A percentile compares a stretch with the other conserved stretches of the same genome.
Evolutionary conservation across 2,329 filamentous ascomycete genomes (phyloP).

Genomic region (Aspergillus latus): DNA sequence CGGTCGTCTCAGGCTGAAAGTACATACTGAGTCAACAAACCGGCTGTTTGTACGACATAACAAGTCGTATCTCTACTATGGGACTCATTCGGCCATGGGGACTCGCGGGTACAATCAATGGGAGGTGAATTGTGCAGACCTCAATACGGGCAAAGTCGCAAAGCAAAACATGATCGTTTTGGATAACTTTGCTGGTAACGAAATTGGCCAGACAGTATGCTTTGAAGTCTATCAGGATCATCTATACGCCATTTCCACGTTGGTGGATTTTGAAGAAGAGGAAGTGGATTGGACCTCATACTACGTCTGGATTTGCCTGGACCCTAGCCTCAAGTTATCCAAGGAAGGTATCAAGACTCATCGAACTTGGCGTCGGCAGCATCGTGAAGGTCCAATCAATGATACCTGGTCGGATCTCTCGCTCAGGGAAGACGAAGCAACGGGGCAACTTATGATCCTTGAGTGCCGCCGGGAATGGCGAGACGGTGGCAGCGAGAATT

Average conservation of each 20-base stretch:
- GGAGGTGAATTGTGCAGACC: conserved; percentile 57
- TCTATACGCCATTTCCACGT: conserved; percentile 70
- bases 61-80: conserved; percentile 62
- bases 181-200: conserved; percentile 60
- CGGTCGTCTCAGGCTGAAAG: conserved; percentile 44
- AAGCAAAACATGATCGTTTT: conserved; percentile 52
- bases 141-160: conserved; percentile 45
- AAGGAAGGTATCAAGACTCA: conserved; percentile 44
- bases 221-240: conserved; percentile 67
- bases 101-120: conserved; percentile 61
- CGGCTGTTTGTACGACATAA: conserved; percentile 70
- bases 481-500: conserved; percentile 56
- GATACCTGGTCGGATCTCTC: conserved; percentile 70
- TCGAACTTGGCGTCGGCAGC: conserved; percentile 64
- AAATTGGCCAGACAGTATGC: conserved; percentile 66
- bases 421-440: conserved; percentile 60
- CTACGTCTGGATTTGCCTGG: conserved; percentile 67
- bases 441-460: conserved; percentile 59
- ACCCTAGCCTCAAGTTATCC: conserved; percentile 47
- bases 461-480: conserved; percentile 71
- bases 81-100: conserved; percentile 58
- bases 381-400: conserved; percentile 69
- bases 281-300: conserved; percentile 67
- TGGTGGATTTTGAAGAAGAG: conserved; percentile 61
- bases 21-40: conserved; percentile 47